These are phyloP conservation scores for Cladosporium sp. DNA, from an alignment of 2,329 filamentous ascomycete species.

Conservation along the genomic window DNA sequence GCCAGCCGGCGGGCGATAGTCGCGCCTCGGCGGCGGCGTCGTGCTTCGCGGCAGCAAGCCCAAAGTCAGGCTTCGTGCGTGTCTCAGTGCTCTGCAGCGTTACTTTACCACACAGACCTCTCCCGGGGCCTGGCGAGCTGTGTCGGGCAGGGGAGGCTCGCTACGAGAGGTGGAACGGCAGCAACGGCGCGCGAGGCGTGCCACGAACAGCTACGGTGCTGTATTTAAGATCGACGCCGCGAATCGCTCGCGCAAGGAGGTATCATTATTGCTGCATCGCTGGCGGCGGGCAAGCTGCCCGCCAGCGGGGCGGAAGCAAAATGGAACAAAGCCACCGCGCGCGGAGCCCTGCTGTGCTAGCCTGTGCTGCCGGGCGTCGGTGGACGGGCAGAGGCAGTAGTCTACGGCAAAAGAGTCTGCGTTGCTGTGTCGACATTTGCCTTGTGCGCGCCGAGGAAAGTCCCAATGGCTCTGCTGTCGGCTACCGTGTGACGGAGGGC, in stretches of 20 bases:
- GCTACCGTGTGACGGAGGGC: slow-evolving; percentile 7
- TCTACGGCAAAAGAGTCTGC: neutral
- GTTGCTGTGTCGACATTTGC: slow-evolving; percentile 7
- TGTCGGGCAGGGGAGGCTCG: slow-evolving; percentile 3
- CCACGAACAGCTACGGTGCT: neutral
- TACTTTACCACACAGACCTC: slow-evolving; percentile 6
- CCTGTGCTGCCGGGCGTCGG: neutral
- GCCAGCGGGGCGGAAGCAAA: slow-evolving; percentile 6
- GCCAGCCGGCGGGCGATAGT: slow-evolving; percentile 4
- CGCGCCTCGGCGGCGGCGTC: neutral
- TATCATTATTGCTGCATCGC: slow-evolving; percentile 4
- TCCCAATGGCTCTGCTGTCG: slow-evolving; percentile 1
- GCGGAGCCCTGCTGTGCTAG: neutral
- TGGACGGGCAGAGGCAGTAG: neutral
- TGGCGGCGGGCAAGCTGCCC: neutral
- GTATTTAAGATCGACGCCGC: slow-evolving; percentile 4
- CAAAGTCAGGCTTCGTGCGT: slow-evolving; percentile 1
- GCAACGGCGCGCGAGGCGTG: slow-evolving; percentile 3
- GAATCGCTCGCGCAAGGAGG: slow-evolving; percentile 9
- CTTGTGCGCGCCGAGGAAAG: slow-evolving; percentile 8
- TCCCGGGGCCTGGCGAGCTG: slow-evolving; percentile 2
- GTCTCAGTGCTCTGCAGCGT: slow-evolving; percentile 9
- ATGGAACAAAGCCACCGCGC: slow-evolving; percentile 2
- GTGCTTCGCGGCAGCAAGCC: neutral
- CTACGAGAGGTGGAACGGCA: slow-evolving; percentile 6